Conservation (phyloP, 2,329 filamentous ascomycete genomes). For the Penicillium polonicum region DNA sequence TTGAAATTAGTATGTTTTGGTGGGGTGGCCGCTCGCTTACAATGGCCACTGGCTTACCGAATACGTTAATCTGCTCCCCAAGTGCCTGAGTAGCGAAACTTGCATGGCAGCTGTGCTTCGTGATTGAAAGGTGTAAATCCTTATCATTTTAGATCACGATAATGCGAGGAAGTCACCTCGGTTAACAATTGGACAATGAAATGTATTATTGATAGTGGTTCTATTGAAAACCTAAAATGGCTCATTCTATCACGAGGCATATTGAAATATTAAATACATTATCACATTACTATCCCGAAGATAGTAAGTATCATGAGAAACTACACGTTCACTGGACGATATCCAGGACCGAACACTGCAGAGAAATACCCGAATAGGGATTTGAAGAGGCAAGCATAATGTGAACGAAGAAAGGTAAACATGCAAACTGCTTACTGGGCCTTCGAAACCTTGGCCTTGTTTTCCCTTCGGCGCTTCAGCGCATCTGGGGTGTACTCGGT, state of each 20-base stretch:
- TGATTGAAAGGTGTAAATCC: too few relatives aligned
- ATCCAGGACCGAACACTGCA: background rate
- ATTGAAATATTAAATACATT: slow-evolving; percentile 5
- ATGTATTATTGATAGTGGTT: background rate
- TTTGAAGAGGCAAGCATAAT: background rate
- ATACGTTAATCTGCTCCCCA: too few relatives aligned
- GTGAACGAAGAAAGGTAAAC: background rate
- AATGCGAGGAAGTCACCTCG: too few relatives aligned
- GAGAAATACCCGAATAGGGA: background rate
- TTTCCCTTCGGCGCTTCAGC: slow-evolving; percentile 75
- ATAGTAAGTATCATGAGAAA: background rate
- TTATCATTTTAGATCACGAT: too few relatives aligned
- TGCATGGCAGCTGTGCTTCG: too few relatives aligned
- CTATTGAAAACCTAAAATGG: background rate
- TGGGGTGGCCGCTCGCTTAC: too few relatives aligned
- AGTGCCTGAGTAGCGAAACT: too few relatives aligned
- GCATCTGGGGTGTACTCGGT: slow-evolving; percentile 91
- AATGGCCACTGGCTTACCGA: too few relatives aligned
- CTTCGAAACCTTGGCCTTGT: slow-evolving; percentile 31
- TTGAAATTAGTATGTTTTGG: too few relatives aligned
- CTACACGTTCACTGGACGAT: background rate
- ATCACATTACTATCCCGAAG: slow-evolving; percentile 2
- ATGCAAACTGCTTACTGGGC: slow-evolving; percentile 21
- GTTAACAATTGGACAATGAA: background rate
- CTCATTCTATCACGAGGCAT: background rate